Percentiles rank a stretch among this genome's conserved stretches.
These are phyloP conservation scores for Mucor saturninus DNA, from an alignment of 371 early-diverging fungal species.

Conservation along the genomic window DNA sequence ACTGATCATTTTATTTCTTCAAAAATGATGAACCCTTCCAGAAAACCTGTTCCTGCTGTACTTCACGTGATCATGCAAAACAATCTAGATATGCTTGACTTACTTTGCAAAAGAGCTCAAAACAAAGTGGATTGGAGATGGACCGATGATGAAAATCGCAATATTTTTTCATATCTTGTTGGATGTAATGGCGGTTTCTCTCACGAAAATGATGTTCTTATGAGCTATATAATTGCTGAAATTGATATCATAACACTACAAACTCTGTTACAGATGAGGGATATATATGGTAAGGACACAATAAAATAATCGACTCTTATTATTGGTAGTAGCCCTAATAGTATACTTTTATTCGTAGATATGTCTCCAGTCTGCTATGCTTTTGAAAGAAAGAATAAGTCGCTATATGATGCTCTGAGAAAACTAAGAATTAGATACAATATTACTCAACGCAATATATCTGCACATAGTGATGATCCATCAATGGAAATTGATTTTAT, in stretches of 20 bases:
- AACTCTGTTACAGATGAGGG: conserved; percentile 13
- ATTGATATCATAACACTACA: conserved; percentile 1
- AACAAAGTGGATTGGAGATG: conserved; percentile 37
- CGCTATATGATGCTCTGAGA: conserved; percentile 9
- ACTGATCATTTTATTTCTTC: neutral
- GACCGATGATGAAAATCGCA: conserved; percentile 42
- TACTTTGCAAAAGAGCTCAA: conserved; percentile 17
- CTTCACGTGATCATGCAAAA: conserved; percentile 50
- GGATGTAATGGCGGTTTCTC: conserved; percentile 29
- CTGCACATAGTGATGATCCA: neutral
- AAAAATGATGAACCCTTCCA: conserved; percentile 1
- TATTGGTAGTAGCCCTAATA: no score
- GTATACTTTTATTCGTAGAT: conserved; percentile 21
- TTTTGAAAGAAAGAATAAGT: conserved; percentile 14
- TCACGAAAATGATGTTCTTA: conserved; percentile 43
- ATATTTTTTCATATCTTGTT: conserved; percentile 41
- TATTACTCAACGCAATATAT: neutral
- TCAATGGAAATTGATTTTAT: conserved; percentile 30
- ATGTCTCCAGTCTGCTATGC: conserved; percentile 32
- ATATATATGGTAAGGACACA: conserved; percentile 30
- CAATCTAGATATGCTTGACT: conserved; percentile 24
- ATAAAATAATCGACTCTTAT: no score
- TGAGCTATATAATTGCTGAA: conserved; percentile 23
- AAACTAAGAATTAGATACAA: neutral
- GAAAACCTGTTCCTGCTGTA: conserved; percentile 39